These are phyloP conservation scores for Saturnispora halmiae DNA, from an alignment of 805 yeast genomes.

Conservation along the genomic window DNA sequence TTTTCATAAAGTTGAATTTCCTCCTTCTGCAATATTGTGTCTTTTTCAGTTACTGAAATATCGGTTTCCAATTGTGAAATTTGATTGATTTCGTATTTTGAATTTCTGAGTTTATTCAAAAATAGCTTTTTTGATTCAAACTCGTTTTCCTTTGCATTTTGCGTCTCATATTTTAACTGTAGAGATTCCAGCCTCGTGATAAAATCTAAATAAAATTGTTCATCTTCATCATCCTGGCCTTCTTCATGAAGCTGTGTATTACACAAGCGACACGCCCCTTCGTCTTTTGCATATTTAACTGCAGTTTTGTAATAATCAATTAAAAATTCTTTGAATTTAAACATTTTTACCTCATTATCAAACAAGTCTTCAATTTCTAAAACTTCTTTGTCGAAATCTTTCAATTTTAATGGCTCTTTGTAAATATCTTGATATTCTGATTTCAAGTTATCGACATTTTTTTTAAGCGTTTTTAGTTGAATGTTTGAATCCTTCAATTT, in stretches of 20 bases:
- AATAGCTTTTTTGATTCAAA: conserved; percentile 24
- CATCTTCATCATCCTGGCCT: conserved; percentile 9
- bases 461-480: conserved; percentile 1
- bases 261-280: conserved; percentile 64
- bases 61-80: conserved; percentile 22
- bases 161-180: conserved; percentile 17
- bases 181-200: conserved; percentile 20
- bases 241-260: conserved; percentile 48
- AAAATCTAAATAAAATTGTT: conserved; percentile 15
- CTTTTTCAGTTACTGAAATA: conserved; percentile 18
- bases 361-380: conserved; percentile 54
- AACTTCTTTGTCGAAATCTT: conserved; percentile 40
- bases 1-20: not conserved
- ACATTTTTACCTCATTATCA: conserved; percentile 50
- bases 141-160: conserved; percentile 16
- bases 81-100: conserved; percentile 24
- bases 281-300: conserved; percentile 45
- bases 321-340: conserved; percentile 62
- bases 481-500: not conserved
- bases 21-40: not conserved
- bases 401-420: conserved; percentile 34
- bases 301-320: conserved; percentile 65
- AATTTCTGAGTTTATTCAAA: conserved; percentile 21
- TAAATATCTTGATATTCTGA: conserved; percentile 20
- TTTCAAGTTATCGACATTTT: conserved; percentile 4